Evolutionary conservation across 2,329 filamentous ascomycete species (phyloP).

Genomic region (Pseudopyricularia cyperi): DNA sequence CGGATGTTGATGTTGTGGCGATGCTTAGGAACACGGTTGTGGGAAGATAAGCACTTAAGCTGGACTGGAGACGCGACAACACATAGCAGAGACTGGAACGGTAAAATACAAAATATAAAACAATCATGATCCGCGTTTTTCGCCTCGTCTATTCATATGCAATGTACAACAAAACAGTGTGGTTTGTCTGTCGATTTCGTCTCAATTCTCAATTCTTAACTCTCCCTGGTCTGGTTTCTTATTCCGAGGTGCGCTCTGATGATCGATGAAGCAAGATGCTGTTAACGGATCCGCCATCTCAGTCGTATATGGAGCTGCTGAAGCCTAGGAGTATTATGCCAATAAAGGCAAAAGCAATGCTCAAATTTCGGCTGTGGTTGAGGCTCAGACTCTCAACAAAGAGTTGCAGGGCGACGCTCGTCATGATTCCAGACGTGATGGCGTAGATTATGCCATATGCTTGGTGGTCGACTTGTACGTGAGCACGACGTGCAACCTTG

Average conservation of each 20-base stretch:
- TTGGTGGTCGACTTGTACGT: slow-evolving; percentile 37
- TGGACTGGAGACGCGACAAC: too few relatives aligned
- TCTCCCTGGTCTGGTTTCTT: too few relatives aligned
- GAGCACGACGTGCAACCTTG: slow-evolving; percentile 44
- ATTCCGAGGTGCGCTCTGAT: background rate
- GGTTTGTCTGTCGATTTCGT: background rate
- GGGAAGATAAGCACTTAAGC: too few relatives aligned
- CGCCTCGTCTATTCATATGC: too few relatives aligned
- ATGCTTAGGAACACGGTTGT: too few relatives aligned
- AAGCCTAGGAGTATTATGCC: slow-evolving; percentile 82
- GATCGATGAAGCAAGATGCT: background rate
- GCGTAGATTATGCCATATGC: slow-evolving; percentile 77
- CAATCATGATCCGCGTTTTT: too few relatives aligned
- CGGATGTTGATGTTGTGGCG: too few relatives aligned
- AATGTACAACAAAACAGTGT: too few relatives aligned
- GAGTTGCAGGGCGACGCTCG: slow-evolving; percentile 77
- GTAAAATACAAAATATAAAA: too few relatives aligned
- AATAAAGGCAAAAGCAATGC: slow-evolving; percentile 67
- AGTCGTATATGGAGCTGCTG: slow-evolving; percentile 47
- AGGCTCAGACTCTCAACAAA: slow-evolving; percentile 77
- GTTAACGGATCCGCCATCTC: too few relatives aligned
- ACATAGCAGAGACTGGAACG: background rate
- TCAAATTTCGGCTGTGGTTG: slow-evolving; percentile 66
- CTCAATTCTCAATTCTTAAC: background rate
- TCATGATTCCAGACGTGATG: slow-evolving; percentile 86